A percentile compares a stretch with the other conserved stretches of the same genome.
phyloP scores from a whole-genome alignment of 1,139 yeast species.

The Torulaspora globosa region DNA sequence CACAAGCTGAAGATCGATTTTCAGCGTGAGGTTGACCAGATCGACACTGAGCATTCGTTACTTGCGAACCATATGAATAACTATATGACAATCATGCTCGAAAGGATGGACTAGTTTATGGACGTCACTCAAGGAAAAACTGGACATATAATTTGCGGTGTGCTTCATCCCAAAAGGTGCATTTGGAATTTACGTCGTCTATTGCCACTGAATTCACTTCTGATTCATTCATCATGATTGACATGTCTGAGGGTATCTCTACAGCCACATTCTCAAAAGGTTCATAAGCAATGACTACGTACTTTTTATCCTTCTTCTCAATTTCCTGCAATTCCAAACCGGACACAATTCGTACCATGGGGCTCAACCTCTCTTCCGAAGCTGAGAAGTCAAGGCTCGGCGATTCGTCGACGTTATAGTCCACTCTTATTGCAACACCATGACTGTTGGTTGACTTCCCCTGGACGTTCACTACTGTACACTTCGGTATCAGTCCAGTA shows the following conservation, averaged over 20 bases:
- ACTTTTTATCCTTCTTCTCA: constrained; percentile 43
- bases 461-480: constrained; percentile 34
- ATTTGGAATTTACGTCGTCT: constrained; percentile 28
- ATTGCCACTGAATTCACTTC: constrained; percentile 12
- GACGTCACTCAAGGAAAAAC: constrained; percentile 22
- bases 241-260: constrained; percentile 46
- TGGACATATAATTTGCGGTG: constrained; percentile 26
- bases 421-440: constrained; percentile 52
- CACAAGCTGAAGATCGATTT: constrained; percentile 20
- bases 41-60: constrained; percentile 31
- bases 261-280: constrained; percentile 61
- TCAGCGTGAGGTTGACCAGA: constrained; percentile 25
- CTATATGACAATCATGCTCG: constrained; percentile 31
- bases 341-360: constrained; percentile 53
- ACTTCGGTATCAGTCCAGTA: constrained; percentile 29
- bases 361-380: constrained; percentile 31
- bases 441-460: constrained; percentile 40
- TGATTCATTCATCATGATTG: constrained; percentile 17
- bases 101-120: constrained; percentile 13
- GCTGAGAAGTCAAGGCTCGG: constrained; percentile 11
- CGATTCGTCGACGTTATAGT: constrained; percentile 39
- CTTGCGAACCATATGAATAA: constrained; percentile 30
- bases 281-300: constrained; percentile 55
- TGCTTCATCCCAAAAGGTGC: constrained; percentile 30
- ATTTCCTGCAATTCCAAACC: constrained; percentile 48